Base-by-base conservation (phyloP, 768 basidiomycete species). In the Cytidiella melzeri region DNA sequence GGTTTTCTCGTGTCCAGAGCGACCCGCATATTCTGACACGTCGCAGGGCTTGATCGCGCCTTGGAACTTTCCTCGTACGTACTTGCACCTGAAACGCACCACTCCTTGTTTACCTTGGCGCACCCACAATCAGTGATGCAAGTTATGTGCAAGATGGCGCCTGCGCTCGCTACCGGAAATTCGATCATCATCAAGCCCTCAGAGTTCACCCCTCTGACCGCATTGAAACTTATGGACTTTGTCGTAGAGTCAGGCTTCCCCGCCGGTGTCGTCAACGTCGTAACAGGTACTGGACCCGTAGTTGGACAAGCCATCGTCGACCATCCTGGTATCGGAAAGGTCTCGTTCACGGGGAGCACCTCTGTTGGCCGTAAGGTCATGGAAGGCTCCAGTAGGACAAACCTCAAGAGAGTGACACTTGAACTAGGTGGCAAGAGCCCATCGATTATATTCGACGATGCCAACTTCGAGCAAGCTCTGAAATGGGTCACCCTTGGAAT, bases 381-480 rank as follows among this genome's bases (percentile, higher is more conserved):
- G 74, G 80, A 88, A 57, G 84, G 87, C 2, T 77, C 92, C 2
- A 79, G 88, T 1, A 80, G 81, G 64, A 80, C 79, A 24, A 96
- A 95, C 61, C 63, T 96, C 58, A 96, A 95, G 71, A 79, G 78
- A 50, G 83, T 89, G 45, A 87, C 87, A 2, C 78, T 92, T 34
- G 89, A 91, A 66, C 74, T 92, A n/a, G 89, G 89, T 12, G 87
- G 86, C 26, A 87, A 89, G 73, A 80, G 73, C 51, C 83, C 83
- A 0, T 77, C 68, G 41, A 73, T 92, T 56, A 73, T 92, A 52
- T 88, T 85, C 59, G 77, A 88, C 53, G 81, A 85, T 53, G 84
- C 83, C 3, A 76, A 88, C 64, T 55, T 87, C 4, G 81, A 87
- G 1, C 73, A 85, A 59, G 83, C 42, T 13, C 10, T 51, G 13